Conservation (phyloP, 805 yeast genomes). For the Ogataea neopini region DNA sequence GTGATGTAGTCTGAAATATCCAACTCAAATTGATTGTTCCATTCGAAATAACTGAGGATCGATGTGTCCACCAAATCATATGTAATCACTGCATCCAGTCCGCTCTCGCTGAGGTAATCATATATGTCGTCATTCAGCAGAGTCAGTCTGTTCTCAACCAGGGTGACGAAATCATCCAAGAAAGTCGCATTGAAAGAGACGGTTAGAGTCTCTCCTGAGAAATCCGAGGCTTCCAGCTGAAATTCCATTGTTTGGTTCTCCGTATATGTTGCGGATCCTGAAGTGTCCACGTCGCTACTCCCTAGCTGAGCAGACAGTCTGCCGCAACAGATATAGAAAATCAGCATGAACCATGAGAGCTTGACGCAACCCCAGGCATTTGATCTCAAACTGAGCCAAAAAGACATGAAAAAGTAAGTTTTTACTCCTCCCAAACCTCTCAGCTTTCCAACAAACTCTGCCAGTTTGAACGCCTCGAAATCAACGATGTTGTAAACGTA, state of each 20-base stretch:
- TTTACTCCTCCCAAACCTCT: slow-evolving; percentile 1
- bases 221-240: background rate
- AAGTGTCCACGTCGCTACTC: no score
- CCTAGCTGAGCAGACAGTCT: no score
- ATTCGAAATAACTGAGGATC: background rate
- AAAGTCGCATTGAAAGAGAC: background rate
- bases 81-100: background rate
- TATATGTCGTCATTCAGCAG: background rate
- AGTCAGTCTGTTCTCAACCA: background rate
- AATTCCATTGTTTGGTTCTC: background rate
- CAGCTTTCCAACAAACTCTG: slow-evolving; percentile 5
- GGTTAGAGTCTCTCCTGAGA: background rate
- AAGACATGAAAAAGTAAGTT: slow-evolving; percentile 14
- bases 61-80: background rate
- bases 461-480: slow-evolving; percentile 14
- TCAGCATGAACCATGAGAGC: slow-evolving; percentile 9
- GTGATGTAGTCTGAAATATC: background rate
- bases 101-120: background rate
- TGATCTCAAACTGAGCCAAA: slow-evolving; percentile 21
- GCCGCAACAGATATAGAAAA: slow-evolving; percentile 9
- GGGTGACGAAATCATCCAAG: background rate
- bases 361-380: slow-evolving; percentile 8
- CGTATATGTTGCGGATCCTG: background rate
- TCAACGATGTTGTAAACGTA: slow-evolving; percentile 16
- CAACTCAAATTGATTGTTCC: background rate